Evolutionary conservation across 2,329 filamentous ascomycete genomes (phyloP), one percentile per base, ranked within the genome.

Genomic region (Xylariaceae sp.): DNA sequence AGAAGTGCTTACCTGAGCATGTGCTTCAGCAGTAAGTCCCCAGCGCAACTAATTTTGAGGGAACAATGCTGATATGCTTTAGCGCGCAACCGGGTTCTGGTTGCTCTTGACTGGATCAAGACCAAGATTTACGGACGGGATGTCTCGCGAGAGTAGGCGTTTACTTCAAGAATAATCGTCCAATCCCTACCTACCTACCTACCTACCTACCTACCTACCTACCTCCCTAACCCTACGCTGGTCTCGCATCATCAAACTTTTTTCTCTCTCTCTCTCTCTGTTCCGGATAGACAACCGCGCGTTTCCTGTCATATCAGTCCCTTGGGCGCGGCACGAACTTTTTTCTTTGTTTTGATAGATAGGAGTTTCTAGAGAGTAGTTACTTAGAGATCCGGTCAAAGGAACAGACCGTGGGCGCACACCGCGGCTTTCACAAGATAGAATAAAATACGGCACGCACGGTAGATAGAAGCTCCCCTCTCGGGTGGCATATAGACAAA

Each of bases 1-100:
- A 86, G 93, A 74, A 96, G 90, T 72, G 95, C 93, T 52, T 99
- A 99, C 77, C 81, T 99, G 75, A 97, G 91, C 83, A 99, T 99
- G 95, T 97, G 93, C 86, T 99, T 99, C 77, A 98, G 93, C 87
- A 93, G 91, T 95, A 84, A 87, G 91, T 89, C 65, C 57, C 12
- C 1, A 16, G 37, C 23, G 7, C 14, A 40, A 26, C 16, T 42
- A 12, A 29, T 48, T 20, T 46, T 51, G 2, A 20, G 23, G 12
- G 44, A 44, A 21, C 14, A 20, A 42, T 37, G 20, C 52, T 70
- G 56, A 73, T 63, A 29, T 43, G 40, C 48, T 50, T 43, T 63
- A 96, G 91, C 91, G 60, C 91, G 95, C 68, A 99, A 99, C 81
- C 89, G 95, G 73, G 85, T 98, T 67, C 84, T 99, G 49, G 95